phyloP scores from a whole-genome alignment of 2,329 filamentous ascomycete genomes.

The Diaporthe destruens region DNA sequence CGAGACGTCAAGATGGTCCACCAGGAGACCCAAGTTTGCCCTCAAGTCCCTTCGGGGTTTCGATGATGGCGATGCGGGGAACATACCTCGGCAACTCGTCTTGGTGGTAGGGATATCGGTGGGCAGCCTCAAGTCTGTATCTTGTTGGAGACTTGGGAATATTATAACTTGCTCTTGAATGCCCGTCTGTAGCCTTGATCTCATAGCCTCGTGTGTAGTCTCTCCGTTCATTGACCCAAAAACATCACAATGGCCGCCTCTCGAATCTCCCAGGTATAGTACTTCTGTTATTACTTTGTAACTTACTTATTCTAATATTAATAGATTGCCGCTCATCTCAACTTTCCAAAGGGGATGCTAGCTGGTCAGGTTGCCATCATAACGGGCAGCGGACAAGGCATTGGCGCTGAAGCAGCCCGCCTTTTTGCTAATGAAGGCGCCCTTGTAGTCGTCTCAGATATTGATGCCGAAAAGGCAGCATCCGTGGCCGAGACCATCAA shows the following conservation, averaged over 20 bases:
- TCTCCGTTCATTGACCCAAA: neutral
- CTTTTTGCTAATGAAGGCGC: slow-evolving; percentile 91
- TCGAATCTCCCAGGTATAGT: slow-evolving; percentile 78
- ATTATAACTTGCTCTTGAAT: too few species aligned
- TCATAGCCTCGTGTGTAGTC: fast-evolving
- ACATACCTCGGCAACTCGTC: slow-evolving; percentile 24
- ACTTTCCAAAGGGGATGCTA: slow-evolving; percentile 84
- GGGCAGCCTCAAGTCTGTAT: neutral
- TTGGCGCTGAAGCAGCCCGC: slow-evolving; percentile 85
- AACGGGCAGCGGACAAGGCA: slow-evolving; percentile 88
- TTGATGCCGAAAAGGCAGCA: slow-evolving; percentile 80
- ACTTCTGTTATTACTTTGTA: too few species aligned
- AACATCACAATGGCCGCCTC: slow-evolving; percentile 59
- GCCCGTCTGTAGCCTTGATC: neutral
- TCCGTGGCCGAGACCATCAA: slow-evolving; percentile 79
- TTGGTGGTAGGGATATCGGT: neutral
- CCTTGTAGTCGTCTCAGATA: slow-evolving; percentile 85
- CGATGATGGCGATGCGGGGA: slow-evolving; percentile 33
- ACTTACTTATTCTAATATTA: too few species aligned
- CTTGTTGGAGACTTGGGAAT: neutral
- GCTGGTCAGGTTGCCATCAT: slow-evolving; percentile 87
- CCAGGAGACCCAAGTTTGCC: neutral
- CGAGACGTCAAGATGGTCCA: neutral
- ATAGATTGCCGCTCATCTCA: slow-evolving; percentile 82
- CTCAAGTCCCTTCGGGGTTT: neutral